phyloP scores from a whole-genome alignment of 805 yeast genomes.

The Kodamaea nitidulidarum region DNA sequence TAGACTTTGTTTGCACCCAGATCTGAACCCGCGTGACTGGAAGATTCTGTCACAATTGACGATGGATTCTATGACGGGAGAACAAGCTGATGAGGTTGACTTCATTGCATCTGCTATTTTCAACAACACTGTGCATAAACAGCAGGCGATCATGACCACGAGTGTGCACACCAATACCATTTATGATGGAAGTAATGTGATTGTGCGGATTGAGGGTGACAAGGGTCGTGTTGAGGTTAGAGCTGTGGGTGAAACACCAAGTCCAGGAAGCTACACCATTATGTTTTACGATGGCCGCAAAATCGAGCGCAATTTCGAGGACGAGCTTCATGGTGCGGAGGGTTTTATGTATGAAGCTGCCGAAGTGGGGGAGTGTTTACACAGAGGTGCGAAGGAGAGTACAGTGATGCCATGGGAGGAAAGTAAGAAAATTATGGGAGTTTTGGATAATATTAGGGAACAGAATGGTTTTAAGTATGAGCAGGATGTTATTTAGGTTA shows the following conservation, averaged over 20 bases:
- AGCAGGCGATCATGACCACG: slow-evolving; percentile 35
- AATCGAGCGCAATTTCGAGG: slow-evolving; percentile 6
- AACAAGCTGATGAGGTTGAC: slow-evolving; percentile 38
- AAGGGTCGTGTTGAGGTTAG: slow-evolving; percentile 10
- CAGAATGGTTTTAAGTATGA: slow-evolving; percentile 45
- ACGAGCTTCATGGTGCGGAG: slow-evolving; percentile 34
- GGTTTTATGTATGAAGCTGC: slow-evolving; percentile 59
- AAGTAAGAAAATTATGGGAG: slow-evolving; percentile 42
- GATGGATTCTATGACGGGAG: slow-evolving; percentile 29
- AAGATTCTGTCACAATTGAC: slow-evolving; percentile 24
- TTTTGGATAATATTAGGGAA: slow-evolving; percentile 46
- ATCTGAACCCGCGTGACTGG: slow-evolving; percentile 11
- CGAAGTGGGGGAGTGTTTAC: slow-evolving; percentile 46
- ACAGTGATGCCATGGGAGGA: slow-evolving; percentile 41
- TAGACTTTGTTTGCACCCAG: slow-evolving; percentile 17
- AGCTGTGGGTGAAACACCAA: slow-evolving; percentile 13
- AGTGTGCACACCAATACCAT: slow-evolving; percentile 9
- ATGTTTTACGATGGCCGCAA: slow-evolving; percentile 20
- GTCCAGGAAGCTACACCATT: slow-evolving; percentile 12
- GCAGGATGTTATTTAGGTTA: too few relatives aligned
- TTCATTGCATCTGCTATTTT: slow-evolving; percentile 35
- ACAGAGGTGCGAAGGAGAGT: slow-evolving; percentile 35
- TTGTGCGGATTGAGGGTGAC: slow-evolving; percentile 11
- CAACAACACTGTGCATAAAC: slow-evolving; percentile 38
- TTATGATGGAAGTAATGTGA: slow-evolving; percentile 4